phyloP scores from a whole-genome alignment of 148 eudicot species.

The Spergularia marina region DNA sequence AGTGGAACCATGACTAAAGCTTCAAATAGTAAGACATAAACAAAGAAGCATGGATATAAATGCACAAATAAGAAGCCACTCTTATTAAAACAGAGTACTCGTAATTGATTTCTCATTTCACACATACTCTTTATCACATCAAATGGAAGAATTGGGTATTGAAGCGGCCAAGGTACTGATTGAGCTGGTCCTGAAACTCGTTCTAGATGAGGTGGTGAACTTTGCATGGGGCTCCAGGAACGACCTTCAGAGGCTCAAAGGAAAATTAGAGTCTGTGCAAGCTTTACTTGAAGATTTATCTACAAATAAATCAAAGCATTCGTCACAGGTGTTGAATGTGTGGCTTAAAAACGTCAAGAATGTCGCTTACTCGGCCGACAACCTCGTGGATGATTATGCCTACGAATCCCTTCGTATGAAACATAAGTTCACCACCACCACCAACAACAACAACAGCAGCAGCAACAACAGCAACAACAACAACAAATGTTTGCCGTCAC shows the following conservation, averaged over 20 bases:
- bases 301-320: background rate
- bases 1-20: no score
- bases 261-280: background rate
- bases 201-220: background rate
- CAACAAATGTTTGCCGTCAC: background rate
- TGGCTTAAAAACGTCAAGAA: constrained; percentile 8
- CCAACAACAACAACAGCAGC: background rate
- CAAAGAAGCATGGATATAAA: no score
- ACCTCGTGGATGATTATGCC: constrained; percentile 17
- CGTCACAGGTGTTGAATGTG: background rate
- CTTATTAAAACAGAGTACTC: no score
- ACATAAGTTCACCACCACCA: no score
- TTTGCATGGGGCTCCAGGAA: constrained; percentile 4
- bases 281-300: constrained; percentile 9
- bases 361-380: constrained; percentile 9
- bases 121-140: no score
- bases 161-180: no score
- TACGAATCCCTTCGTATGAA: background rate
- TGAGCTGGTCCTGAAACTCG: no score
- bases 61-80: no score
- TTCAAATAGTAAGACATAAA: no score
- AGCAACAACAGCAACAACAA: background rate
- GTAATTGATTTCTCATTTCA: no score
- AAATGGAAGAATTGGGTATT: no score
- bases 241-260: background rate